phyloP scores from a whole-genome alignment of 1,139 yeast genomes.

The Kodamaea plutei region DNA sequence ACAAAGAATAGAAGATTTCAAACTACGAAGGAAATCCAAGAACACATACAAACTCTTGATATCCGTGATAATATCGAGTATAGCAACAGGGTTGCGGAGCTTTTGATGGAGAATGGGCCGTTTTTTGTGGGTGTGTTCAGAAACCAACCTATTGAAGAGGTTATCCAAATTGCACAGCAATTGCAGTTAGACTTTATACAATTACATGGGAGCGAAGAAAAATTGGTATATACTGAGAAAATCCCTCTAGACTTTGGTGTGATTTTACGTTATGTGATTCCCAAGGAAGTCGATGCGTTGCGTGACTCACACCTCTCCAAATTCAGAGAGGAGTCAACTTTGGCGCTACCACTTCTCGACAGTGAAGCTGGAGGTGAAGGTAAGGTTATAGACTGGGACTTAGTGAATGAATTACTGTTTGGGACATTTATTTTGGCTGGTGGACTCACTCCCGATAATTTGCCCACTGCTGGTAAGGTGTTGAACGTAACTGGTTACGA shows the following conservation, averaged over 20 bases:
- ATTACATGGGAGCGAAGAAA: slow-evolving; percentile 81
- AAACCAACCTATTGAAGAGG: slow-evolving; percentile 69
- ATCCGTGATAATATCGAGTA: slow-evolving; percentile 29
- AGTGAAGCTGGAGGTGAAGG: slow-evolving; percentile 95
- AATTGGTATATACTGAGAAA: slow-evolving; percentile 45
- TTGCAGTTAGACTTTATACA: slow-evolving; percentile 74
- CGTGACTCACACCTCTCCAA: slow-evolving; percentile 15
- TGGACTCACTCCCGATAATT: slow-evolving; percentile 76
- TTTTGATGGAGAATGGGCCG: slow-evolving; percentile 54
- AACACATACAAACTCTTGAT: slow-evolving; percentile 11
- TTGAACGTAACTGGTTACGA: slow-evolving; percentile 77
- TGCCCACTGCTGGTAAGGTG: slow-evolving; percentile 44
- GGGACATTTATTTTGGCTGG: slow-evolving; percentile 78
- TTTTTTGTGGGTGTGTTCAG: slow-evolving; percentile 85
- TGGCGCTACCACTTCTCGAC: slow-evolving; percentile 63
- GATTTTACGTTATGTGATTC: slow-evolving; percentile 66
- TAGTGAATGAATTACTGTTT: slow-evolving; percentile 20
- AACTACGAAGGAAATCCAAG: slow-evolving; percentile 20
- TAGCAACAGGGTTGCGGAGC: slow-evolving; percentile 27
- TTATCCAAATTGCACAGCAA: slow-evolving; percentile 42
- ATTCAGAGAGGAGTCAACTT: slow-evolving; percentile 8
- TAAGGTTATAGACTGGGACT: slow-evolving; percentile 63
- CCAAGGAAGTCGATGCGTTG: slow-evolving; percentile 41
- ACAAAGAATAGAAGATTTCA: slow-evolving; percentile 15
- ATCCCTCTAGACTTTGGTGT: slow-evolving; percentile 45